Conservation (phyloP, 768 basidiomycete genomes). For the Stropharia rugosoannulata region DNA sequence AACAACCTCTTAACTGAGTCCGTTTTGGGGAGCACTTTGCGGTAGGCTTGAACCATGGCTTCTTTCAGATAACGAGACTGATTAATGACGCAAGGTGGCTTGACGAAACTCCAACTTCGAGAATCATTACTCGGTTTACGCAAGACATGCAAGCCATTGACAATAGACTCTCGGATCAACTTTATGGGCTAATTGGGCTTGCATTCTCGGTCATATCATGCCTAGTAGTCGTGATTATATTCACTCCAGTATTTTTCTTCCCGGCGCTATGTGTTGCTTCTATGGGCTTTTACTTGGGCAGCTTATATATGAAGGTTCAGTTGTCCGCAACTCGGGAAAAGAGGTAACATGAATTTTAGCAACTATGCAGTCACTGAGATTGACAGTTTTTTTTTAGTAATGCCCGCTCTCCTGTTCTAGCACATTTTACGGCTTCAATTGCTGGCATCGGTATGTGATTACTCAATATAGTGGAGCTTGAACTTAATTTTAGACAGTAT, state of each 20-base stretch:
- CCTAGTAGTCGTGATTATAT: background rate
- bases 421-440: conserved; percentile 33
- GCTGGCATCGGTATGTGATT: conserved; percentile 42
- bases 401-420: conserved; percentile 9
- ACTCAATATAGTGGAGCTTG: too few species aligned
- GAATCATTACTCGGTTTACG: conserved; percentile 3
- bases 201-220: background rate
- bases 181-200: background rate
- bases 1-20: background rate
- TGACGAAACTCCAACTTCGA: conserved; percentile 2
- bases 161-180: background rate
- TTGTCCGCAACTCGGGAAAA: conserved; percentile 1
- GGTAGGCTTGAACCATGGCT: background rate
- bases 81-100: conserved; percentile 1
- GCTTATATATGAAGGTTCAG: conserved; percentile 3
- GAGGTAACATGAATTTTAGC: background rate
- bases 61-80: background rate
- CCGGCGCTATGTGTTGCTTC: background rate
- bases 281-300: conserved; percentile 1
- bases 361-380: background rate
- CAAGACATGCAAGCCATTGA: conserved; percentile 4
- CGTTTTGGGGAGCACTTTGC: conserved; percentile 3
- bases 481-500: background rate
- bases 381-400: background rate
- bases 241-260: conserved; percentile 1